These are phyloP conservation scores for Phaeosphaeria sp. DNA, from an alignment of 2,329 filamentous ascomycete species.

Conservation along the genomic window DNA sequence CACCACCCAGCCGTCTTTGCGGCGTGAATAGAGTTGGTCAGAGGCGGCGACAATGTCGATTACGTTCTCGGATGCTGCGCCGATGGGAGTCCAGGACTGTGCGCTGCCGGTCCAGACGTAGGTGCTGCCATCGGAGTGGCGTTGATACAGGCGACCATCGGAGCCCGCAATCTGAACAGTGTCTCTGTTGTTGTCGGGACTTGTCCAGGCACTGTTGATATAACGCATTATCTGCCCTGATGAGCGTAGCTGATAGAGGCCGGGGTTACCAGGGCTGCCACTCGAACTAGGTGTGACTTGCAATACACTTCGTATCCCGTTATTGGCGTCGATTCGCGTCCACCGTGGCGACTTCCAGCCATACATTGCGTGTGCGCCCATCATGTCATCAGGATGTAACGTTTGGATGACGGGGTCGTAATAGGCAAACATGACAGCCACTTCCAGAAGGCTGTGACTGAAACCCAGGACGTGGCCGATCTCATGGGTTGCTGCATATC, in stretches of 20 bases:
- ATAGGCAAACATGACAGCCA: constrained; percentile 39
- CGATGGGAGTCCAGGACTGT: constrained; percentile 31
- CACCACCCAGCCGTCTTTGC: constrained; percentile 38
- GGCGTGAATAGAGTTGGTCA: constrained; percentile 35
- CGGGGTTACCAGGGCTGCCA: constrained; percentile 18
- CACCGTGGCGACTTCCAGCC: constrained; percentile 38
- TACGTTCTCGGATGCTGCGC: constrained; percentile 25
- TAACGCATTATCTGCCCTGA: constrained; percentile 33
- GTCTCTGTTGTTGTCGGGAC: constrained; percentile 32
- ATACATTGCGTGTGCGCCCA: constrained; percentile 35
- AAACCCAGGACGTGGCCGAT: constrained; percentile 39
- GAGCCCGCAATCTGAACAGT: constrained; percentile 37
- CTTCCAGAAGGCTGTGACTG: constrained; percentile 35
- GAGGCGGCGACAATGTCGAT: constrained; percentile 35
- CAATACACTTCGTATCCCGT: constrained; percentile 20
- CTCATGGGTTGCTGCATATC: constrained; percentile 36
- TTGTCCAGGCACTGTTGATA: constrained; percentile 24
- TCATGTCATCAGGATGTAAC: constrained; percentile 36
- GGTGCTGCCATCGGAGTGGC: constrained; percentile 34
- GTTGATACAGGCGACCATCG: constrained; percentile 31
- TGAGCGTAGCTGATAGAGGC: constrained; percentile 37
- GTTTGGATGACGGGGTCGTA: constrained; percentile 29
- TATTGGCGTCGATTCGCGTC: constrained; percentile 29
- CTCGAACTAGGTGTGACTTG: constrained; percentile 23
- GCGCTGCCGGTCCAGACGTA: constrained; percentile 27